Percentiles rank a stretch among this genome's conserved stretches.
phyloP scores from a whole-genome alignment of 257 asterid species.

The Rauvolfia tetraphylla region DNA sequence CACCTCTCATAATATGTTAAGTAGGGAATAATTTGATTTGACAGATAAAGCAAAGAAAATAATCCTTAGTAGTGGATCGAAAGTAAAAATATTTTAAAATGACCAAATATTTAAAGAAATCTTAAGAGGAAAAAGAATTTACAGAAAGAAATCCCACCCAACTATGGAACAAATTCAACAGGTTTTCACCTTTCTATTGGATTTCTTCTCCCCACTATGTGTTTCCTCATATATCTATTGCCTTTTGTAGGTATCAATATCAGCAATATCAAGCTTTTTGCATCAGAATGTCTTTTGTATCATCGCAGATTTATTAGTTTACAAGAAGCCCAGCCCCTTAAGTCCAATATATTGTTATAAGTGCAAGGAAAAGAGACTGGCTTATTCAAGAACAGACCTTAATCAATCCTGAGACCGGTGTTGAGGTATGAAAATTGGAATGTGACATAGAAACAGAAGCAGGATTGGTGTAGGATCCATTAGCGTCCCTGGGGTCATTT shows the following conservation, averaged over 20 bases:
- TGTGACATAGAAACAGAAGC: slow-evolving; percentile 32
- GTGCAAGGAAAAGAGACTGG: not conserved
- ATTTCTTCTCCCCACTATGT: not conserved
- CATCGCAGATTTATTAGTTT: not conserved
- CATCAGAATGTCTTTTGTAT: not conserved
- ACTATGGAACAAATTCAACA: not conserved
- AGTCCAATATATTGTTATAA: not conserved
- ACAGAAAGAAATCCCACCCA: not conserved
- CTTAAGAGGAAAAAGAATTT: not conserved
- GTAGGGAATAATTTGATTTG: not conserved
- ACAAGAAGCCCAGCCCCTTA: not conserved
- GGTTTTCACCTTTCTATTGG: not conserved
- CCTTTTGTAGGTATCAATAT: not conserved
- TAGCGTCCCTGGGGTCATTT: slow-evolving; percentile 36
- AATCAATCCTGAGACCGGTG: slow-evolving; percentile 48
- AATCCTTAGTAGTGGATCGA: not conserved
- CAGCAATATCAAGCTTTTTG: not conserved
- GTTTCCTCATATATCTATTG: not conserved
- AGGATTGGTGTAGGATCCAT: slow-evolving; percentile 36
- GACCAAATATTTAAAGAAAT: not conserved
- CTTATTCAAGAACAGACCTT: slow-evolving; percentile 46
- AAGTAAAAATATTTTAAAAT: not conserved
- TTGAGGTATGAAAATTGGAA: slow-evolving; percentile 36
- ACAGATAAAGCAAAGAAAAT: not conserved
- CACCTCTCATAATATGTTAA: not conserved